These are phyloP conservation scores for Rhizophagus clarus DNA, from an alignment of 192 early-diverging fungal genomes.

Conservation along the genomic window DNA sequence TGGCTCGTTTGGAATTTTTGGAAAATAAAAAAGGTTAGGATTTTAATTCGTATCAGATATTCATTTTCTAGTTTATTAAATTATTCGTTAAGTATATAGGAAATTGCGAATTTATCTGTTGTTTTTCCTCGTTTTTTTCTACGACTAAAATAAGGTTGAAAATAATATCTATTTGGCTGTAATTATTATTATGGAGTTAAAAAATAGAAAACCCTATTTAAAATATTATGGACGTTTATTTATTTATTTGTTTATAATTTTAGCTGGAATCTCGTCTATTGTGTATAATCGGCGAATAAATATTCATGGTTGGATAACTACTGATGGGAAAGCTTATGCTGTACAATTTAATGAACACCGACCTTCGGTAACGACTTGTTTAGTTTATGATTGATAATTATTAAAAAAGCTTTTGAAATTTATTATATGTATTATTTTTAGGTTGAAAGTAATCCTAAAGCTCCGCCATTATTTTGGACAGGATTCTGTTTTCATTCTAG, in stretches of 20 bases:
- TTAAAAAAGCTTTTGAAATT: background rate
- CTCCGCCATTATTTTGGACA: slow-evolving; percentile 39
- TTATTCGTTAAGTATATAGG: background rate
- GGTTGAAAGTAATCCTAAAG: background rate
- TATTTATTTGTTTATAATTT: slow-evolving; percentile 22
- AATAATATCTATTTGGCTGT: background rate
- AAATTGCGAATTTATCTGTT: background rate
- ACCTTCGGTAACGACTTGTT: slow-evolving; percentile 31
- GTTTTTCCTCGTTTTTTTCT: background rate
- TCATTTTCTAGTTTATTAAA: background rate
- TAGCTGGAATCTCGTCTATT: slow-evolving; percentile 12
- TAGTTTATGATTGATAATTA: background rate
- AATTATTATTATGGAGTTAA: no score
- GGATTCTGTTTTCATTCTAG: slow-evolving; percentile 56
- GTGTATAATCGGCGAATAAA: slow-evolving; percentile 41
- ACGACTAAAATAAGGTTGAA: background rate
- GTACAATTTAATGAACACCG: slow-evolving; percentile 46
- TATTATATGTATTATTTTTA: background rate
- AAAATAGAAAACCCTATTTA: no score
- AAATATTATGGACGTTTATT: background rate
- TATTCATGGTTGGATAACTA: slow-evolving; percentile 59
- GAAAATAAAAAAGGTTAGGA: slow-evolving; percentile 44
- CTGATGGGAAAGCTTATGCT: slow-evolving; percentile 68
- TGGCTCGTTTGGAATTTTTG: slow-evolving; percentile 35
- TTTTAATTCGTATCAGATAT: background rate